Percentiles rank a stretch among this genome's conserved stretches.
Evolutionary conservation across 345 rosid genomes (phyloP).

Genomic region (Lepidium didymum): DNA sequence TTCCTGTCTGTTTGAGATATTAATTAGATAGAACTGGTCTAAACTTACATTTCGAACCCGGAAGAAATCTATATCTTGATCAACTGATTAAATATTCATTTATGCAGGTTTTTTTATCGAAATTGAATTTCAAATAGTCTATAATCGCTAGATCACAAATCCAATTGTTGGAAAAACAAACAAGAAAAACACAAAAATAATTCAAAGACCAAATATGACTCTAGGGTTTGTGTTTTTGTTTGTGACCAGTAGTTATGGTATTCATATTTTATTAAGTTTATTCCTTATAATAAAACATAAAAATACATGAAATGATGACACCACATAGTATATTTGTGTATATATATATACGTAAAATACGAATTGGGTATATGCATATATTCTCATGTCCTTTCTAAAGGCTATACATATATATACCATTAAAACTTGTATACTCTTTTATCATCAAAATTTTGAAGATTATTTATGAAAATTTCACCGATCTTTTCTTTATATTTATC

Average conservation of each 20-base stretch:
- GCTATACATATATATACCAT: constrained; percentile 18
- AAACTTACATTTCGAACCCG: too few relatives aligned
- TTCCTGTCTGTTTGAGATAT: background rate
- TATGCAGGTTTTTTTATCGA: too few relatives aligned
- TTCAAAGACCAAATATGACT: background rate
- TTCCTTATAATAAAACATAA: background rate
- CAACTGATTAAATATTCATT: too few relatives aligned
- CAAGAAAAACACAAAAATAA: too few relatives aligned
- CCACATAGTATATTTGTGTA: constrained; percentile 9
- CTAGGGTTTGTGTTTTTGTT: constrained; percentile 7
- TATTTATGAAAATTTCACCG: constrained; percentile 3
- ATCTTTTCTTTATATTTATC: background rate
- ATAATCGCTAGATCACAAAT: too few relatives aligned
- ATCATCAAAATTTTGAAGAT: constrained; percentile 20
- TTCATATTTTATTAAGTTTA: too few relatives aligned
- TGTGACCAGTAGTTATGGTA: background rate
- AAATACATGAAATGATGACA: constrained; percentile 12
- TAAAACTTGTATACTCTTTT: constrained; percentile 1
- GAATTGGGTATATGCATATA: constrained; percentile 23
- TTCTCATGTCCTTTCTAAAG: constrained; percentile 20
- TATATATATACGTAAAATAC: constrained; percentile 15
- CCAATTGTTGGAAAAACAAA: too few relatives aligned
- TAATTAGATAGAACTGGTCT: background rate
- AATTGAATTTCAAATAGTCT: too few relatives aligned
- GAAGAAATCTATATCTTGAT: too few relatives aligned